phyloP scores from a whole-genome alignment of 345 rosid genomes.

The Aegle marmelos region DNA sequence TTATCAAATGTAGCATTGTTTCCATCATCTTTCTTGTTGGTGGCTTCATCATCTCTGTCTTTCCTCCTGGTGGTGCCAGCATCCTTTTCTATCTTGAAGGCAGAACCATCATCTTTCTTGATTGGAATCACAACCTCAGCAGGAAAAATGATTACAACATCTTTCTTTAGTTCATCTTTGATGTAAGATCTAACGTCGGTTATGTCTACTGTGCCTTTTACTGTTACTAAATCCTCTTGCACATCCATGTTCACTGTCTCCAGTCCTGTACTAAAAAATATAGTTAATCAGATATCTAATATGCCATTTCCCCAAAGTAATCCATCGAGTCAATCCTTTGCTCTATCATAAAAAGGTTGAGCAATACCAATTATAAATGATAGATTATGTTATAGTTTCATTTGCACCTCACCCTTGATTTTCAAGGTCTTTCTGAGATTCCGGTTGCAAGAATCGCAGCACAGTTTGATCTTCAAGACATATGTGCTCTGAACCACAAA shows the following conservation, averaged over 20 bases:
- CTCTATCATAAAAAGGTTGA: neutral
- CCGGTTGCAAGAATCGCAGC: slow-evolving; percentile 6
- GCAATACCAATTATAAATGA: neutral
- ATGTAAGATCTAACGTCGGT: slow-evolving; percentile 7
- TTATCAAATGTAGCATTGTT: neutral
- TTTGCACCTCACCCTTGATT: neutral
- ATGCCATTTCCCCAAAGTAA: neutral
- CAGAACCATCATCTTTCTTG: neutral
- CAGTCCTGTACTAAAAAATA: slow-evolving; percentile 2
- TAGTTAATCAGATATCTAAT: neutral
- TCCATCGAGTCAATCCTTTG: neutral
- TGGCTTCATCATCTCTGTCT: neutral
- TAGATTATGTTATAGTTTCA: neutral
- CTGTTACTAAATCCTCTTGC: slow-evolving; percentile 4
- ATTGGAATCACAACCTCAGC: neutral
- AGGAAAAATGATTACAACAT: slow-evolving; percentile 5
- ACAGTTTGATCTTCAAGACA: slow-evolving; percentile 7
- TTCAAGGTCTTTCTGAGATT: neutral
- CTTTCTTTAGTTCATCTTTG: neutral
- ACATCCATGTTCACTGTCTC: neutral
- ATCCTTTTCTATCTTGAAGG: neutral
- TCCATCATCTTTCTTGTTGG: neutral
- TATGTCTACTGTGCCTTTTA: slow-evolving; percentile 1
- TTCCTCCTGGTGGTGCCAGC: neutral
- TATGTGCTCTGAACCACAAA: neutral